Conservation (phyloP, 2,329 filamentous ascomycete species). For the Colletotrichum paranaense region DNA sequence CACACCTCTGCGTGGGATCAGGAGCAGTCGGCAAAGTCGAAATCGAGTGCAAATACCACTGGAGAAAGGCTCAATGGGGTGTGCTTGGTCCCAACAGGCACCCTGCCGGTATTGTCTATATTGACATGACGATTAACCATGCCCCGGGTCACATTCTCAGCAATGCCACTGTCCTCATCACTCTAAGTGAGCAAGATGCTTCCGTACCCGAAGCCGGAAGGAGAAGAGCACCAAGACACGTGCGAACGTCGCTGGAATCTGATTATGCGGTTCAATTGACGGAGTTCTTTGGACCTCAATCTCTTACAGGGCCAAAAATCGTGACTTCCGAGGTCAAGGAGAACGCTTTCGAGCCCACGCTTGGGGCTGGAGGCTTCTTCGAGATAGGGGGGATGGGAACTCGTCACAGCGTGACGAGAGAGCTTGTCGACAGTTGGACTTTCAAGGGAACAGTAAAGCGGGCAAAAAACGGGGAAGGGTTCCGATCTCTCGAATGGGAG, state of each 20-base stretch:
- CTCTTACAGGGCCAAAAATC: fast-evolving
- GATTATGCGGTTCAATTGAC: background rate
- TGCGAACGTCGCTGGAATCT: background rate
- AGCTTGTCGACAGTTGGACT: background rate
- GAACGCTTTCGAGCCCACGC: background rate
- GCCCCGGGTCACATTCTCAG: background rate
- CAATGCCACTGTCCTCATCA: background rate
- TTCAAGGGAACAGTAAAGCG: background rate
- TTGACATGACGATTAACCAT: background rate
- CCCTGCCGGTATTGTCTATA: background rate
- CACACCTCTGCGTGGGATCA: background rate
- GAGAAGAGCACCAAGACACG: background rate
- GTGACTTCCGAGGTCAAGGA: background rate
- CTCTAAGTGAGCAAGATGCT: background rate
- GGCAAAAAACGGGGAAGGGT: fast-evolving
- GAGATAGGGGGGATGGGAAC: background rate
- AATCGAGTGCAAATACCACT: background rate
- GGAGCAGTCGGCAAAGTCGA: background rate
- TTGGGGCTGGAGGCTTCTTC: background rate
- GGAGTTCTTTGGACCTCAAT: background rate
- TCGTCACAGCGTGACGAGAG: background rate
- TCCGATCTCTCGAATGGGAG: background rate
- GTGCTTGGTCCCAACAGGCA: background rate
- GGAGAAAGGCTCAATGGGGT: background rate
- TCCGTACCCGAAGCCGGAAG: background rate